Conservation (phyloP, 2,329 filamentous ascomycete genomes). For the Shiraia bambusicola region DNA sequence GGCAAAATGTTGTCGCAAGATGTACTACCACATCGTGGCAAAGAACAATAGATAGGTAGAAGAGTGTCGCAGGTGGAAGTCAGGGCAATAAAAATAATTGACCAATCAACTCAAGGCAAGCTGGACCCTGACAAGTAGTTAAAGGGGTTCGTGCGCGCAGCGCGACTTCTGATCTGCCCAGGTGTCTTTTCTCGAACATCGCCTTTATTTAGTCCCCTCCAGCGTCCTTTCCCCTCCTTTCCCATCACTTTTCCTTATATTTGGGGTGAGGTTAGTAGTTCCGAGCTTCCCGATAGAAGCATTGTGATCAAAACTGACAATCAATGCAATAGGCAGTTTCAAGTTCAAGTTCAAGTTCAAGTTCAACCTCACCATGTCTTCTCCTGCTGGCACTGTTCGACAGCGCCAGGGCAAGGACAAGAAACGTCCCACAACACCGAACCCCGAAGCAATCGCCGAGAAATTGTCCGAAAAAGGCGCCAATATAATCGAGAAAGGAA, state of each 20-base stretch:
- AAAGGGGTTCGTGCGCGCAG: conserved; percentile 17
- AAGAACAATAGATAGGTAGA: too few relatives aligned
- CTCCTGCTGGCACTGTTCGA: conserved; percentile 39
- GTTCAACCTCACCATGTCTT: conserved; percentile 39
- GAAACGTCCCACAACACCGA: conserved; percentile 42
- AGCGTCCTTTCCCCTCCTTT: conserved; percentile 20
- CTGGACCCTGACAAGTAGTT: conserved; percentile 14
- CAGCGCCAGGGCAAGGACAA: conserved; percentile 44
- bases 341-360: conserved; percentile 18
- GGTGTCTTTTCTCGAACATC: conserved; percentile 27
- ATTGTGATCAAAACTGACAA: conserved; percentile 15
- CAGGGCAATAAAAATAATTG: too few relatives aligned
- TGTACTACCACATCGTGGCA: too few relatives aligned
- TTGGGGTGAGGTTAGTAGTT: conserved; percentile 23
- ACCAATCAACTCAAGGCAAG: conserved; percentile 1
- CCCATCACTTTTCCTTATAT: conserved; percentile 18
- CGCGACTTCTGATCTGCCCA: conserved; percentile 12
- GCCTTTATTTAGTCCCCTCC: conserved; percentile 7
- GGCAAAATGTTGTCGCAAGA: too few relatives aligned
- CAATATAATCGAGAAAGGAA: conserved; percentile 33
- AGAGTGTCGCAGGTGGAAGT: too few relatives aligned
- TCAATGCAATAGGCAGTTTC: conserved; percentile 26
- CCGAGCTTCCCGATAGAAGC: conserved; percentile 4
- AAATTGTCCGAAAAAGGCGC: conserved; percentile 28
- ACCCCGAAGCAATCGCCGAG: conserved; percentile 27